Evolutionary conservation across 768 basidiomycete genomes (phyloP).

Genomic region (Fibroporia radiculosa): DNA sequence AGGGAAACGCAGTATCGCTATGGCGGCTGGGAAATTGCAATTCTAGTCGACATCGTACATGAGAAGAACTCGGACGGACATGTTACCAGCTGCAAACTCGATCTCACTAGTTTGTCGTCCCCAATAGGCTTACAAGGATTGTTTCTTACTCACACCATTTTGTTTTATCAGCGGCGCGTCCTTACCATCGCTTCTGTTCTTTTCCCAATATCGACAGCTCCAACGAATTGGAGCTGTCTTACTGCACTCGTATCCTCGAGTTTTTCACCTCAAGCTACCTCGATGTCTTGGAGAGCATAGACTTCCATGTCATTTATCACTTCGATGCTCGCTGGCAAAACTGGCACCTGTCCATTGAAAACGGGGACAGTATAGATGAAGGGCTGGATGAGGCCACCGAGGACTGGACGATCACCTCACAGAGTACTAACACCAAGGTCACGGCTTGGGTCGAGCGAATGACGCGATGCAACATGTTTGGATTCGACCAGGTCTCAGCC

Average conservation of each 20-base stretch:
- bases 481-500: constrained; percentile 21
- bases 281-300: constrained; percentile 17
- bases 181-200: constrained; percentile 7
- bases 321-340: constrained; percentile 4
- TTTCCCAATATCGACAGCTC: constrained; percentile 10
- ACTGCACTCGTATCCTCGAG: constrained; percentile 11
- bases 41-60: constrained; percentile 19
- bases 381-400: not conserved
- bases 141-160: not conserved
- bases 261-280: constrained; percentile 22
- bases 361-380: constrained; percentile 1
- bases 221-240: constrained; percentile 13
- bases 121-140: not conserved
- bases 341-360: not conserved
- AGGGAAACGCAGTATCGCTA: constrained; percentile 2
- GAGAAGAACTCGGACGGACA: constrained; percentile 14
- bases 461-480: constrained; percentile 15
- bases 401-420: not conserved
- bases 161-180: constrained; percentile 7
- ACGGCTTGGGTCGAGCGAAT: constrained; percentile 11
- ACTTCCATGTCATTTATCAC: constrained; percentile 18
- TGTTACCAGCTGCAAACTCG: constrained; percentile 17
- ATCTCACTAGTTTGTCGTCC: constrained; percentile 17
- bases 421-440: constrained; percentile 5
- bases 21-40: constrained; percentile 17